Conservation (phyloP, 1,284 basidiomycete genomes). For the Dichomitus squalens region DNA sequence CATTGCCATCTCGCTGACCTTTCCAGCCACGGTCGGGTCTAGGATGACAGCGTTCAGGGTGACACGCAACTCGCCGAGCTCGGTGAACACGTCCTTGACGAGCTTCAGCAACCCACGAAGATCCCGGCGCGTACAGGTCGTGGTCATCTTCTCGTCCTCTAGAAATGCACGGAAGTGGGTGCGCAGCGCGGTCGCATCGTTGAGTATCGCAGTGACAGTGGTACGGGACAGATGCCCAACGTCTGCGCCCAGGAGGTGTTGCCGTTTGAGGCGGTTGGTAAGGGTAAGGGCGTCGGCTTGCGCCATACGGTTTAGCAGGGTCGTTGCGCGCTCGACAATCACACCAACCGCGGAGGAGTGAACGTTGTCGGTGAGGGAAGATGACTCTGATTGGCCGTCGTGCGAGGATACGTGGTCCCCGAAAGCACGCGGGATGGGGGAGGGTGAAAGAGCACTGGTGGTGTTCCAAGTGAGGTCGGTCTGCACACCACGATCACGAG, state of each 20-base stretch:
- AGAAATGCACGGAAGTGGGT: constrained; percentile 76
- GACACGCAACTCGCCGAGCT: constrained; percentile 82
- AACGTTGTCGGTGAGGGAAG: constrained; percentile 58
- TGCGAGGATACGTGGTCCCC: constrained; percentile 49
- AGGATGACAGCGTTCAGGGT: constrained; percentile 91
- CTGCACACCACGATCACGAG: constrained; percentile 72
- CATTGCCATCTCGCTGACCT: constrained; percentile 72
- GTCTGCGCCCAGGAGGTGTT: constrained; percentile 83
- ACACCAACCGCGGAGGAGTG: constrained; percentile 52
- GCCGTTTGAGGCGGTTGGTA: constrained; percentile 88
- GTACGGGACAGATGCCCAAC: constrained; percentile 86
- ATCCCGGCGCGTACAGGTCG: constrained; percentile 79
- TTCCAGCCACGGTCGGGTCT: constrained; percentile 77
- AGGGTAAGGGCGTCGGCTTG: constrained; percentile 89
- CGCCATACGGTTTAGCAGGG: constrained; percentile 69
- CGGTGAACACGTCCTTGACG: constrained; percentile 83
- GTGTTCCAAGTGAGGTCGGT: constrained; percentile 53
- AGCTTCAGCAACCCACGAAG: constrained; percentile 84
- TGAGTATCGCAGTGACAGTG: constrained; percentile 78
- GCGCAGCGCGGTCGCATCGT: constrained; percentile 74
- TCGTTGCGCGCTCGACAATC: constrained; percentile 73
- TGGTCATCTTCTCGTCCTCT: constrained; percentile 66
- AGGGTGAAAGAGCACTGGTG: constrained; percentile 33
- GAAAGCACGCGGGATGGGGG: constrained; percentile 40
- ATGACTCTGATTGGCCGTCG: constrained; percentile 68